phyloP scores from a whole-genome alignment of 2,329 filamentous ascomycete genomes.

The Coniella vitis region DNA sequence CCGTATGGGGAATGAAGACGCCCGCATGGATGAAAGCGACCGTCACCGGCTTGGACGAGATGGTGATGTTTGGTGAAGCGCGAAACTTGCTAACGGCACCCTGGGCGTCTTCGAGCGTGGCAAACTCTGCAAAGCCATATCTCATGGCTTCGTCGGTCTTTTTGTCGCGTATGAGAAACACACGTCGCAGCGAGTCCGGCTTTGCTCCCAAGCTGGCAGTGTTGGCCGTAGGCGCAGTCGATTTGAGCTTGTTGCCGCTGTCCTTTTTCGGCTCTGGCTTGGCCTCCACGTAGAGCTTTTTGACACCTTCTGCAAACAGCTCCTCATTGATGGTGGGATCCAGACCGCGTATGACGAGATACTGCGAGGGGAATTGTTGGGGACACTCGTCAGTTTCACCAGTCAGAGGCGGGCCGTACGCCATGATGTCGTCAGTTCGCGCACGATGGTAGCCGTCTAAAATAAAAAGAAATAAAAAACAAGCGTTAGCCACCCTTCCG shows the following conservation, averaged over 20 bases:
- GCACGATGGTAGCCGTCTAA: constrained; percentile 15
- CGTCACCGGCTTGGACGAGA: constrained; percentile 64
- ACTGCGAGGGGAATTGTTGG: constrained; percentile 59
- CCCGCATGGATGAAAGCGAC: constrained; percentile 76
- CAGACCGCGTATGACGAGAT: constrained; percentile 67
- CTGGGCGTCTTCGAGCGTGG: constrained; percentile 66
- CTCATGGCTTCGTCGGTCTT: constrained; percentile 66
- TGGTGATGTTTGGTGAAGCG: constrained; percentile 68
- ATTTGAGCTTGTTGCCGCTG: constrained; percentile 47
- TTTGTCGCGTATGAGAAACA: constrained; percentile 70
- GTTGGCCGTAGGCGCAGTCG: constrained; percentile 48
- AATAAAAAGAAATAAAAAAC: too few species aligned
- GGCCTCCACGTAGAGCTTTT: constrained; percentile 59
- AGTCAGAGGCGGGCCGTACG: constrained; percentile 30
- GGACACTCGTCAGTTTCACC: constrained; percentile 37
- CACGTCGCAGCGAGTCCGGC: constrained; percentile 66
- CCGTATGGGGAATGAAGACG: constrained; percentile 70
- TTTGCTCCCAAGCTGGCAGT: constrained; percentile 60
- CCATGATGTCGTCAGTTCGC: constrained; percentile 16
- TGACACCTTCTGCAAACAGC: constrained; percentile 63
- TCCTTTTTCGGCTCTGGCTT: constrained; percentile 37
- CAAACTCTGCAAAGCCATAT: constrained; percentile 82
- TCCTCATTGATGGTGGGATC: constrained; percentile 66
- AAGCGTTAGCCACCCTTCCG: not conserved
- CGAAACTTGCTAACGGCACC: constrained; percentile 67